A percentile compares a stretch with the other conserved stretches of the same genome.
These are phyloP conservation scores for Pythium insidiosum DNA, from an alignment of 352 stramenopile species.

Conservation along the genomic window DNA sequence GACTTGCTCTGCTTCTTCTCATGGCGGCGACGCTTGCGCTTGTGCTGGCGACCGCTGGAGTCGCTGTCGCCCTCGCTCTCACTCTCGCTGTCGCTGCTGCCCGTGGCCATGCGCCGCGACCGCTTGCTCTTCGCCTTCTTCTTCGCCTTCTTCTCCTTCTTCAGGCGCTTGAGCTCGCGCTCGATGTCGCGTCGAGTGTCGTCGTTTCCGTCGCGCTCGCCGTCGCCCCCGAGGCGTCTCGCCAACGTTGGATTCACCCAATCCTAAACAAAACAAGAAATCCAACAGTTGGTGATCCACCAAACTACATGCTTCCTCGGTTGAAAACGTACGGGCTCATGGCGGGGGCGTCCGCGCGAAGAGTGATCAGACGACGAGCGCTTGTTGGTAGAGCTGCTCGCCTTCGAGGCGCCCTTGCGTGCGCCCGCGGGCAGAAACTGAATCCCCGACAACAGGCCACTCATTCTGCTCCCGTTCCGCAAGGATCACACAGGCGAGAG, in stretches of 20 bases:
- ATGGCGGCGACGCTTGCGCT: not conserved
- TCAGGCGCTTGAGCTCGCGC: constrained; percentile 9
- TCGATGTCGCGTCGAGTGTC: constrained; percentile 5
- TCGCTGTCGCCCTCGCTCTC: constrained; percentile 5
- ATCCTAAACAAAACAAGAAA: constrained; percentile 12
- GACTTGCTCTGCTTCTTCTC: not conserved
- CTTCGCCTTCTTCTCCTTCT: constrained; percentile 21
- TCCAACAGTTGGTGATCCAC: not conserved
- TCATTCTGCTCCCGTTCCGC: constrained; percentile 4
- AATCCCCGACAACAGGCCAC: constrained; percentile 50
- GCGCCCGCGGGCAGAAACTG: constrained; percentile 43
- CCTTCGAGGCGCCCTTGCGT: no score
- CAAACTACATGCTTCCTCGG: not conserved
- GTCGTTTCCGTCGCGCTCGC: constrained; percentile 1
- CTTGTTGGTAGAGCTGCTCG: no score
- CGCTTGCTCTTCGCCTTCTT: constrained; percentile 30
- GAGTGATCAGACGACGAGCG: no score
- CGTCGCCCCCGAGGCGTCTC: constrained; percentile 18
- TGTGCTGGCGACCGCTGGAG: not conserved
- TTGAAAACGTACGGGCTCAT: constrained; percentile 2
- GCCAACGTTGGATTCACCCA: constrained; percentile 34
- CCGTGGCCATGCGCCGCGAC: constrained; percentile 19
- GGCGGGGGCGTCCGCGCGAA: no score
- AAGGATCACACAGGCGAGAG: no score
- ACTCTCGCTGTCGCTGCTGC: constrained; percentile 12